Percentiles rank a stretch among this genome's conserved stretches.
Conservation (phyloP, 2,329 filamentous ascomycete genomes). For the Beauveria pseudobassiana region DNA sequence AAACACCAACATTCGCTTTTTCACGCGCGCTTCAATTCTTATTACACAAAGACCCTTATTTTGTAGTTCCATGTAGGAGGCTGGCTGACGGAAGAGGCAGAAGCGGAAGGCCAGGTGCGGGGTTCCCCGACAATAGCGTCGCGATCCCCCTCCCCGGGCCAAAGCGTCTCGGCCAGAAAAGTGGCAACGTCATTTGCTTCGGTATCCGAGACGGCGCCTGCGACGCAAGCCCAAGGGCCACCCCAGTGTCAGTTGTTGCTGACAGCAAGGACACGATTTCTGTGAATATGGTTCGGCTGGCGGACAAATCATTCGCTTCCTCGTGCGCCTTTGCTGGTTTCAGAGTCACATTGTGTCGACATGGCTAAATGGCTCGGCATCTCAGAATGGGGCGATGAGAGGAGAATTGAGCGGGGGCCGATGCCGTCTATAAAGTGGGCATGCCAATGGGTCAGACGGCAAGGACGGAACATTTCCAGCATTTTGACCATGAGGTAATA, state of each 20-base stretch:
- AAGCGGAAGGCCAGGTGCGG: not conserved
- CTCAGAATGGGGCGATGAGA: not conserved
- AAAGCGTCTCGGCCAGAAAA: not conserved
- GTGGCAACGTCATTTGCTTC: conserved; percentile 6
- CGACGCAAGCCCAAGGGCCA: not conserved
- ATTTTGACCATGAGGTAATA: not conserved
- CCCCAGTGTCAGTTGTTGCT: not conserved
- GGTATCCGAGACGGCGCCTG: not conserved
- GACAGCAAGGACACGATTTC: not conserved
- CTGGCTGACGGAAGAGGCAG: not conserved
- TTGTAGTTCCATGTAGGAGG: too few relatives aligned
- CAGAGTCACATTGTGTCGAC: not conserved
- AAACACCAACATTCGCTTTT: not conserved
- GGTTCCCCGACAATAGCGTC: conserved; percentile 4
- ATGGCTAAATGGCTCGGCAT: not conserved
- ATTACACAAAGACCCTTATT: too few relatives aligned
- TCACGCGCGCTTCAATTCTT: not conserved
- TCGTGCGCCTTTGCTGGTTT: not conserved
- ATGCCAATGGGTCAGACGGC: not conserved
- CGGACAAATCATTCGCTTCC: too few relatives aligned
- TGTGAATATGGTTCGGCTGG: too few relatives aligned
- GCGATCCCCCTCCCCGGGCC: not conserved
- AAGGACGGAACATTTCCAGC: not conserved
- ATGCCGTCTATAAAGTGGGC: conserved; percentile 1
- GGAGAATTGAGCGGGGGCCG: not conserved